phyloP scores from a whole-genome alignment of 257 asterid species.

The Marsdenia floribunda region DNA sequence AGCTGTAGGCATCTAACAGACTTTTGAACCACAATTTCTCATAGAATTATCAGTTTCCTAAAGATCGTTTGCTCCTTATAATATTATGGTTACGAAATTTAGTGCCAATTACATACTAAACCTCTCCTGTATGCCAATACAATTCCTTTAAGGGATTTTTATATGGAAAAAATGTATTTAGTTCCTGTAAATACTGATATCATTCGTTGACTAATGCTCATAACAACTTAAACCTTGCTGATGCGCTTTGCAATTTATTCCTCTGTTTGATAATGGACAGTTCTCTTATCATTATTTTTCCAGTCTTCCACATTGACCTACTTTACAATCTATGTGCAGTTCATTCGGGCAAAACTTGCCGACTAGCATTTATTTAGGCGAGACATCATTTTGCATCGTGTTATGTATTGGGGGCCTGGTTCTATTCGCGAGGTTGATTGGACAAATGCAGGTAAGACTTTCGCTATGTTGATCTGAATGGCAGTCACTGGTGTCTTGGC shows the following conservation, averaged over 20 bases:
- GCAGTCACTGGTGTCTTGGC: background rate
- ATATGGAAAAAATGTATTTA: too few relatives aligned
- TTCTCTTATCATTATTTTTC: background rate
- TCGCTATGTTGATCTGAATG: background rate
- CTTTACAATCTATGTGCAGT: slow-evolving; percentile 40
- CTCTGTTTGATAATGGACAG: background rate
- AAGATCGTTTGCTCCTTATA: too few relatives aligned
- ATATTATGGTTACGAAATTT: background rate
- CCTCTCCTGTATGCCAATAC: background rate
- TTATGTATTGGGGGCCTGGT: slow-evolving; percentile 74
- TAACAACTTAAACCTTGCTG: background rate
- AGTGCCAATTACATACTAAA: background rate
- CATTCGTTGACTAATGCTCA: background rate
- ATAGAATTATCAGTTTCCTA: background rate
- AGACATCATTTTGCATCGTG: slow-evolving; percentile 63
- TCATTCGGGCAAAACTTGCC: slow-evolving; percentile 83
- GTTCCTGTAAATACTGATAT: background rate
- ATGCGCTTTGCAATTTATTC: background rate
- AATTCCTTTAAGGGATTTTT: background rate
- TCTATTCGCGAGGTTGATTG: slow-evolving; percentile 81
- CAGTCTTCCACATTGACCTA: slow-evolving; percentile 10
- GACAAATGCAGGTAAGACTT: slow-evolving; percentile 81
- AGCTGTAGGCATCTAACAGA: background rate
- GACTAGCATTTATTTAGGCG: slow-evolving; percentile 90
- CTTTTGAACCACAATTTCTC: background rate